Conservation (phyloP, 1,284 basidiomycete genomes). For the Pseudozyma sp. region DNA sequence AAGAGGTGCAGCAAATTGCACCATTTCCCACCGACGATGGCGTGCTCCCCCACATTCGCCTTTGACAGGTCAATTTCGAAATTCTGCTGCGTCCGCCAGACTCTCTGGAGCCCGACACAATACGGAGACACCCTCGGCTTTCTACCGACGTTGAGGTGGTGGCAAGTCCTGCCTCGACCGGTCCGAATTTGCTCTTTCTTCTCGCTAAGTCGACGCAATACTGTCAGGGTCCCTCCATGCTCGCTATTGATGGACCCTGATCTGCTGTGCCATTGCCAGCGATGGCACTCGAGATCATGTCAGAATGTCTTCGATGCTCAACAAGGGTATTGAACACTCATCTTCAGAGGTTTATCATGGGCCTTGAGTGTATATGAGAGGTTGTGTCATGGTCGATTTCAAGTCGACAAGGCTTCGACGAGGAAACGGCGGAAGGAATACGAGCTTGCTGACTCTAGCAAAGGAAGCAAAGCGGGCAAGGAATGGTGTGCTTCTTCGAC, state of each 20-base stretch:
- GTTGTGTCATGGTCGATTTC: no score
- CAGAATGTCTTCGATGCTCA: no score
- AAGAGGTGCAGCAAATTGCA: slow-evolving; percentile 28
- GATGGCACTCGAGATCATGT: no score
- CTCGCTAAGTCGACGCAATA: slow-evolving; percentile 22
- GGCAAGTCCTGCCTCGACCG: slow-evolving; percentile 17
- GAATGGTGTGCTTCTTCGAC: slow-evolving; percentile 25
- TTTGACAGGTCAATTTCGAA: not conserved
- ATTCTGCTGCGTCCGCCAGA: slow-evolving; percentile 7
- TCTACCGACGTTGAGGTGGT: slow-evolving; percentile 2
- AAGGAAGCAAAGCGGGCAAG: not conserved
- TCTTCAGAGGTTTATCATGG: no score
- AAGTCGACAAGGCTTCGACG: no score
- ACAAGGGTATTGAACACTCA: no score
- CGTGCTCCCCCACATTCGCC: slow-evolving; percentile 28
- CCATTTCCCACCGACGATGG: slow-evolving; percentile 26
- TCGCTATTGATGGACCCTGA: slow-evolving; percentile 21
- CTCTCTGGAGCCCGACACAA: slow-evolving; percentile 29
- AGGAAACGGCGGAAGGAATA: no score
- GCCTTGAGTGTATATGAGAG: no score
- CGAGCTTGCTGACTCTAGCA: slow-evolving; percentile 22
- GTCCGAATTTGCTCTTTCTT: slow-evolving; percentile 7
- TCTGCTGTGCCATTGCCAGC: no score
- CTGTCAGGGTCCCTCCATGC: not conserved
- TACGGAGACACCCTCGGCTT: not conserved